Evolutionary conservation across 345 rosid genomes (phyloP).

Genomic region (Abelmoschus esculentus): DNA sequence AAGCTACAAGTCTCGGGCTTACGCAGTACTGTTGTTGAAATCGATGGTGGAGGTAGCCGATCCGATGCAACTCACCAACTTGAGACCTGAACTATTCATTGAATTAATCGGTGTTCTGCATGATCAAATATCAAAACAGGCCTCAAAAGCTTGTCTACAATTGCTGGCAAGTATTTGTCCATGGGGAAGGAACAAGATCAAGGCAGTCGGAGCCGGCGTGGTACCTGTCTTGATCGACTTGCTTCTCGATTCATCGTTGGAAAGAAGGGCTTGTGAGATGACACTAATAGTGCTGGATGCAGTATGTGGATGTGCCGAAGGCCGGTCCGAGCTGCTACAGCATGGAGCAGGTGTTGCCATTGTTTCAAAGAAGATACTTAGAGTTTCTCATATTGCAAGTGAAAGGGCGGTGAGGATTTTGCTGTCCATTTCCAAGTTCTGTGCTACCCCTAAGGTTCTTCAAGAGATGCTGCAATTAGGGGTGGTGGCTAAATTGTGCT

Average conservation of each 20-base stretch:
- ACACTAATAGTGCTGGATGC: slow-evolving; percentile 42
- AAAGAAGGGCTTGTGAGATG: slow-evolving; percentile 44
- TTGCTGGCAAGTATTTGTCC: slow-evolving; percentile 39
- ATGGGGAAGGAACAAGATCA: slow-evolving; percentile 67
- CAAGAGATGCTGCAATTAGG: slow-evolving; percentile 75
- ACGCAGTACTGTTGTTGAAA: slow-evolving; percentile 34
- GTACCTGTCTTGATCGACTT: slow-evolving; percentile 46
- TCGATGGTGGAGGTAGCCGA: slow-evolving; percentile 50
- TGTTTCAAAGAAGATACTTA: slow-evolving; percentile 65
- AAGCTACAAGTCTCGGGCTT: slow-evolving; percentile 45
- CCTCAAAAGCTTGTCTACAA: slow-evolving; percentile 52
- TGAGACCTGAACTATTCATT: slow-evolving; percentile 30
- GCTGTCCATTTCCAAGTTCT: slow-evolving; percentile 48
- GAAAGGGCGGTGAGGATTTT: slow-evolving; percentile 62
- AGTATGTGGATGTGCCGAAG: slow-evolving; percentile 66
- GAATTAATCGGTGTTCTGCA: slow-evolving; percentile 43
- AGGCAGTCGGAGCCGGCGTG: slow-evolving; percentile 52
- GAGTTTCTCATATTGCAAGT: slow-evolving; percentile 54
- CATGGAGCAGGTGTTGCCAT: slow-evolving; percentile 68
- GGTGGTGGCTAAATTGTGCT: slow-evolving; percentile 56
- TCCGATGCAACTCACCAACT: slow-evolving; percentile 35
- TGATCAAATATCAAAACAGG: slow-evolving; percentile 50
- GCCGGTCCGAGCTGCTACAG: slow-evolving; percentile 55
- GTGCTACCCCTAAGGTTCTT: slow-evolving; percentile 37
- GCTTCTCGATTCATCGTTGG: slow-evolving; percentile 50